Evolutionary conservation across 352 stramenopile genomes (phyloP), one percentile per base, ranked within the genome.

Genomic region (Globisporangium uncinulatum): DNA sequence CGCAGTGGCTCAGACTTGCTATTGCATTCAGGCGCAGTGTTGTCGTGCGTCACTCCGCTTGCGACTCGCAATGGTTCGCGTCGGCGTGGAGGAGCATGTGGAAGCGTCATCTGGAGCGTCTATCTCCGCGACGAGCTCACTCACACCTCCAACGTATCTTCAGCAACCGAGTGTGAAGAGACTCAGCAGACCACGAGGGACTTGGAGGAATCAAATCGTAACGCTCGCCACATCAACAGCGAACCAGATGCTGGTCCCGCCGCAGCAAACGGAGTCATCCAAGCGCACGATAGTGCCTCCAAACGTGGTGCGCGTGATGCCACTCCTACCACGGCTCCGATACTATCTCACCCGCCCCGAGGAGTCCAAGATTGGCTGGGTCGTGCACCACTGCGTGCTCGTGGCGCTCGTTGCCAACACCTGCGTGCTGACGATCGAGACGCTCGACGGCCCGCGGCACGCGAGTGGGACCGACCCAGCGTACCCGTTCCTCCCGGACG

Each of bases 381-480:
- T 59, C 8, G 14, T 83, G 1, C 73, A 80, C 42, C 67, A 74
- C 14, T 20, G 65, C 17, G 20, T 78, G 21, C 65, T 78, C 54
- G 20, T 82, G 0, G 36, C 78, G 2, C 43, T 79, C n/a, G 5
- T 77, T 1, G 9, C 31, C 31, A 77, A 86, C 51, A 59, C 79
- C 10, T 57, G 48, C 9, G 43, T 71, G 19, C 75, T 86, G 62
- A 61, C 76, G 6, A 47, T 44, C 0, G 63, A 82, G 37, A 87
- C 76, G 4, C 62, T 84, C 5, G 79, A 89, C 15, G 79, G 76
- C 13, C 79, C 76, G 2, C 73, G 70, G 20, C 79, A 73, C n/a
- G 10, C 19, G 2, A 65, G 51, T 1, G 69, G 72, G 0, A 57
- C 68, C 2, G 62, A 79, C 9, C 79, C 79, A 9, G 67, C 19